phyloP scores from a whole-genome alignment of 441 rosid genomes.

The Oxalis stricta region DNA sequence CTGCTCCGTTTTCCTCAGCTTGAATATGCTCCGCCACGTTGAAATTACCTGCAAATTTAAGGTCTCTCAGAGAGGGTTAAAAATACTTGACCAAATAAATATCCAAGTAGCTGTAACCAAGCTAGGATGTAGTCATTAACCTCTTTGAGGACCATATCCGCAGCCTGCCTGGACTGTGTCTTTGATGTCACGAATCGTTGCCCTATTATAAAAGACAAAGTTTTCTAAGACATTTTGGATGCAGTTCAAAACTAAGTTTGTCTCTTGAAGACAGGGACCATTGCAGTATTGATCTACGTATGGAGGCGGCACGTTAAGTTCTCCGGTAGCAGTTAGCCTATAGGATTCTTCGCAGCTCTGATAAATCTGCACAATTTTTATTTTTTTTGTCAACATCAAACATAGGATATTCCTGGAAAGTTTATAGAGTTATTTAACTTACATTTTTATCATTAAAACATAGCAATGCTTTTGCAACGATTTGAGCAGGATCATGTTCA shows the following conservation, averaged over 20 bases:
- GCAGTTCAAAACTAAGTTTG: conserved; percentile 58
- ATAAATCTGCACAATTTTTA: too few relatives aligned
- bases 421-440: conserved; percentile 2
- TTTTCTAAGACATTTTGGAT: conserved; percentile 34
- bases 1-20: conserved; percentile 25
- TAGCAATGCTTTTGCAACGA: conserved; percentile 51
- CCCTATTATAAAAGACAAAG: conserved; percentile 53
- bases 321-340: conserved; percentile 53
- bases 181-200: conserved; percentile 40
- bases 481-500: conserved; percentile 27
- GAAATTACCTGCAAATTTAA: conserved; percentile 28
- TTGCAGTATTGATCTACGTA: conserved; percentile 36
- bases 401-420: background rate
- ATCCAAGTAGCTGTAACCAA: background rate
- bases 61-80: background rate
- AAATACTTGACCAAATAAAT: too few relatives aligned
- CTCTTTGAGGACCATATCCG: conserved; percentile 65
- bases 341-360: conserved; percentile 49
- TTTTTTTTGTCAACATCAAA: background rate
- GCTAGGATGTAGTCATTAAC: conserved; percentile 23
- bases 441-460: conserved; percentile 64
- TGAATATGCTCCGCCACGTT: conserved; percentile 47
- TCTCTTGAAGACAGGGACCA: conserved; percentile 70
- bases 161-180: conserved; percentile 61
- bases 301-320: conserved; percentile 34